These are phyloP conservation scores for Colletotrichum sp. DNA, from an alignment of 2,329 filamentous ascomycete genomes.

Conservation along the genomic window DNA sequence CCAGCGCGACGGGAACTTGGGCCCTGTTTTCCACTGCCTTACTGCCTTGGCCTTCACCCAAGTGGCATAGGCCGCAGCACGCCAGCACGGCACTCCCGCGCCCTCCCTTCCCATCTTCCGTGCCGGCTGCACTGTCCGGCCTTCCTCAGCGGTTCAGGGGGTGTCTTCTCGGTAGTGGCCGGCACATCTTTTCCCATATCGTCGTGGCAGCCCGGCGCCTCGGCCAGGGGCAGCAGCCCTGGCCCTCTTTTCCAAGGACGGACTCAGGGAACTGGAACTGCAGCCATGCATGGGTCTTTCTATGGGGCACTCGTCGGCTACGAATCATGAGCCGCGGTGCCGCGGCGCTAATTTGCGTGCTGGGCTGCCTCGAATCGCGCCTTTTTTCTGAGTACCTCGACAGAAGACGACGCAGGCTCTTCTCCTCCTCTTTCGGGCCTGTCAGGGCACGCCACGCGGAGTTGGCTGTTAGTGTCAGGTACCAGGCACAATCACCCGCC, in stretches of 20 bases:
- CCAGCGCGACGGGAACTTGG: slow-evolving; percentile 8
- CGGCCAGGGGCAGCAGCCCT: background rate
- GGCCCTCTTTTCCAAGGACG: background rate
- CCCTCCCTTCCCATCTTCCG: slow-evolving; percentile 11
- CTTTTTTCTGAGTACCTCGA: background rate
- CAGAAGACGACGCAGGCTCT: background rate
- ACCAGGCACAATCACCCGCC: slow-evolving; percentile 38
- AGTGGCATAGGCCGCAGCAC: slow-evolving; percentile 4
- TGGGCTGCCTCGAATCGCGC: slow-evolving; percentile 6
- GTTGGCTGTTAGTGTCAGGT: slow-evolving; percentile 37
- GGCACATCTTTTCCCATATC: slow-evolving; percentile 17
- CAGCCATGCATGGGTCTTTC: background rate
- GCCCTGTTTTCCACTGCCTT: background rate
- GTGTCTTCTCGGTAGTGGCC: slow-evolving; percentile 7
- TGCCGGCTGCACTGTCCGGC: slow-evolving; percentile 8
- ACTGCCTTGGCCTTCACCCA: background rate
- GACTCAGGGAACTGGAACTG: background rate
- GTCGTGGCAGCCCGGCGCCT: slow-evolving; percentile 1
- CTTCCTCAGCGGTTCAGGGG: background rate
- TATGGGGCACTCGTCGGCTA: background rate
- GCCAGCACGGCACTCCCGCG: slow-evolving; percentile 13
- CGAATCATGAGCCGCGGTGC: slow-evolving; percentile 10
- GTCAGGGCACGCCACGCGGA: slow-evolving; percentile 44
- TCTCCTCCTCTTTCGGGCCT: slow-evolving; percentile 30
- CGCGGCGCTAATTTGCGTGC: background rate